Conservation (phyloP, 495 filamentous ascomycete genomes). For the Hypoxylon lienhwacheense region DNA sequence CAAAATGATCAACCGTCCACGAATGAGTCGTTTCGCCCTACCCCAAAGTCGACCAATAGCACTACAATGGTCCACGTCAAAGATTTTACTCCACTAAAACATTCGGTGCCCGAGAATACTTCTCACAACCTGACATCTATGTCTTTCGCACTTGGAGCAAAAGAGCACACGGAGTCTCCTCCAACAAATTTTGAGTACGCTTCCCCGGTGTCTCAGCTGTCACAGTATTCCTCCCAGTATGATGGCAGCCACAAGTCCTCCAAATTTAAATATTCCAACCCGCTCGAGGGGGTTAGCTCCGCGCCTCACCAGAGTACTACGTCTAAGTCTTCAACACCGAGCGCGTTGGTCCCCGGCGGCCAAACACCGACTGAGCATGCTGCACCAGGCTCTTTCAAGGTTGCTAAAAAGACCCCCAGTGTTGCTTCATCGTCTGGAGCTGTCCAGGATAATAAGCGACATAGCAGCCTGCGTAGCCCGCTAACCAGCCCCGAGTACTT, state of each 20-base stretch:
- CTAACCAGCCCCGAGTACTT: slow-evolving; percentile 48
- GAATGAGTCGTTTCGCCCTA: slow-evolving; percentile 46
- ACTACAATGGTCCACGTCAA: slow-evolving; percentile 29
- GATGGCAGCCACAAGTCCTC: slow-evolving; percentile 29
- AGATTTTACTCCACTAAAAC: slow-evolving; percentile 28
- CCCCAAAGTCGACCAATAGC: slow-evolving; percentile 43
- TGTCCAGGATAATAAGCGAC: slow-evolving; percentile 43
- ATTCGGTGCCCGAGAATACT: slow-evolving; percentile 11
- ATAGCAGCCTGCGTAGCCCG: slow-evolving; percentile 44
- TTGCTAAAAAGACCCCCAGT: slow-evolving; percentile 45
- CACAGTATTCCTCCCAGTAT: slow-evolving; percentile 44
- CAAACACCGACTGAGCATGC: slow-evolving; percentile 34
- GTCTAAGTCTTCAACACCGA: slow-evolving; percentile 49
- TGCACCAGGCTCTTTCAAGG: slow-evolving; percentile 38
- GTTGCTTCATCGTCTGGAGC: slow-evolving; percentile 35
- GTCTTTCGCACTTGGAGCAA: slow-evolving; percentile 44
- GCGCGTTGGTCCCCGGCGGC: slow-evolving; percentile 30
- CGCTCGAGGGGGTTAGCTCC: slow-evolving; percentile 39
- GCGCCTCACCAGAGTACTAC: slow-evolving; percentile 43
- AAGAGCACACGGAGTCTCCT: slow-evolving; percentile 39
- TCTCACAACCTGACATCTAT: slow-evolving; percentile 30
- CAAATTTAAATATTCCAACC: slow-evolving; percentile 37
- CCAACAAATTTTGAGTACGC: slow-evolving; percentile 43
- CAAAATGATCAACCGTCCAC: slow-evolving; percentile 47
- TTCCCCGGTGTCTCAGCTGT: slow-evolving; percentile 38